Base-by-base conservation (phyloP, 352 stramenopile genomes). In the Globisporangium uncinulatum region DNA sequence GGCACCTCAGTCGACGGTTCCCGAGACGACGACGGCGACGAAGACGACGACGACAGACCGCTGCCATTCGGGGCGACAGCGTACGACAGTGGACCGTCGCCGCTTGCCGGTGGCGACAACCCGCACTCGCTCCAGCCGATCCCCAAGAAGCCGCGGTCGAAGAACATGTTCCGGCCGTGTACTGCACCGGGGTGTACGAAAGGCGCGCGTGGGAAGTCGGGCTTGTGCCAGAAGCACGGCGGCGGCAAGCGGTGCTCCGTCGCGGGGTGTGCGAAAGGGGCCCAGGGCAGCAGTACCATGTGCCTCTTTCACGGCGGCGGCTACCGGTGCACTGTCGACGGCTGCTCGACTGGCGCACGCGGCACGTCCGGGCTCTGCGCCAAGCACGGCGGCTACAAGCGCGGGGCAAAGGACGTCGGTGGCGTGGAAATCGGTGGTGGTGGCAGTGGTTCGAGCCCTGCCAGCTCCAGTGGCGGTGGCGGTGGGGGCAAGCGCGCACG, bases 251-350 rank as follows among this genome's bases (percentile, higher is more conserved):
- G 79, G 19, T 96, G 87, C 52, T 69, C 71, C 0, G 57, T 64
- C 2, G 52, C 69, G 0, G 68, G 79, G 13, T 95, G 87, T 62
- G 65, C 76, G 39, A 95, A 96, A 57, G 86, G 87, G 14, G 87
- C 84, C 6, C 87, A 96, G 56, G 82, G 83, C 37, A 87, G 75
- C 59, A 92, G 76, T 61, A 76, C 57, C 52, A 76, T 79, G 63
- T 92, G 83, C 57, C 66, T 92, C 10, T 90, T 89, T 59, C 87
- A 96, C 53, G 87, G 87, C 50, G 87, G 86, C 8, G 87, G 83
- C 46, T 91, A 92, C 45, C 86, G 86, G 20, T 96, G 87, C 61
- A 91, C 73, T 1, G 62, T 88, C 6, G 66, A 78, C 4, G 79
- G 79, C 31, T 96, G 86, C 57, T 74, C 45, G 24, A 95, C 89